Base-by-base conservation (phyloP, 306 rosid species). In the Ochetophila trinervis region DNA sequence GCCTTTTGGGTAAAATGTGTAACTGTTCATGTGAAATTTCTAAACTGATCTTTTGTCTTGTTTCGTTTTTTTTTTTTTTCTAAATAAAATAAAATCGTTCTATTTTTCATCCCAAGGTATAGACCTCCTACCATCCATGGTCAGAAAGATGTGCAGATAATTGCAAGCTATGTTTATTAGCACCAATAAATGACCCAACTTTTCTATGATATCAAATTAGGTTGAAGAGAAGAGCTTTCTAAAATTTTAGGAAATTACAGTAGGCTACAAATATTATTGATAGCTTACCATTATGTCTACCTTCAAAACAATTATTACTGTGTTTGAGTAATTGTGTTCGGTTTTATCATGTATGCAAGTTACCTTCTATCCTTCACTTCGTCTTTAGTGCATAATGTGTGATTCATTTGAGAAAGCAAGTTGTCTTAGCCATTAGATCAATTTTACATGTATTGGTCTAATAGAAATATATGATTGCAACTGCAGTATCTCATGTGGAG, bases 401-500 rank as follows among this genome's bases (percentile, higher is more conserved):
- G 35, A 54, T 30, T 22, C 17, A 8, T 23, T 20, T 21, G 15
- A 65, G 17, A 16, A 42, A 37, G 27, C 16, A 30, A 32, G 8
- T 18, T 59, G 1, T 6, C 55, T 11, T 35, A 66, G 9, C 40
- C 56, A 27, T 45, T 55, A 19, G 16, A 27, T 78, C 62, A 21
- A 32, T 62, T 63, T 63, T 72, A 52, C 59, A 16, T 54, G 35
- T 13, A 59, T 42, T 73, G 21, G 48, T 68, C 73, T 84, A 56
- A 75, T 45, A 42, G 58, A 55, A 76, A 57, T 65, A 68, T 57
- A 53, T 82, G 73, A 53, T 84, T 74, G 65, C 67, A 62, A 76
- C 72, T 74, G 67, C 94, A 93, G 98, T 90, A 79, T 93, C 99
- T 67, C 96, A 90, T 77, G 94, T 93, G 23, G 99, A 93, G 65